These are phyloP conservation scores for Penicillium rolfsii DNA, from an alignment of 2,329 filamentous ascomycete species.

Conservation along the genomic window DNA sequence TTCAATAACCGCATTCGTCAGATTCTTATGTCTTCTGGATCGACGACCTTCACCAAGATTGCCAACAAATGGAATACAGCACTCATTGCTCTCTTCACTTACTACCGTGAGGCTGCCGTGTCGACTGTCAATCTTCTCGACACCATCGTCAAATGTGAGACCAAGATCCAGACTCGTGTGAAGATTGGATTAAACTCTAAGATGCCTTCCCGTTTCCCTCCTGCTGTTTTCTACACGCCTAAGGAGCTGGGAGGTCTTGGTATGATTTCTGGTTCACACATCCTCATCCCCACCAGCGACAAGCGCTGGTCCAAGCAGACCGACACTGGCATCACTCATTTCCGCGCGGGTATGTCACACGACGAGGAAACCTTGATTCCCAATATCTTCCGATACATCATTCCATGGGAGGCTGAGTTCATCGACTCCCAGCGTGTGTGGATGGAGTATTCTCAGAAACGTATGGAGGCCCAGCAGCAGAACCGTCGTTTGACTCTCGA, in stretches of 20 bases:
- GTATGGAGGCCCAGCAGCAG: conserved; percentile 94
- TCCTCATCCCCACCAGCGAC: conserved; percentile 94
- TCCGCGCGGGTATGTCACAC: conserved; percentile 95
- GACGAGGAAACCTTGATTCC: conserved; percentile 97
- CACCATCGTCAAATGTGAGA: conserved; percentile 98
- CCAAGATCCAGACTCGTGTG: conserved; percentile 97
- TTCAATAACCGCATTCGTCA: conserved; percentile 99
- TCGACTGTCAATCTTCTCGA: conserved; percentile 93
- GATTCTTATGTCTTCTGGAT: conserved; percentile 99
- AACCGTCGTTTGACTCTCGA: conserved; percentile 93
- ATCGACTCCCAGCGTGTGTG: conserved; percentile 98
- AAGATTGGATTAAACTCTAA: conserved; percentile 99
- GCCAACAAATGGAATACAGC: conserved; percentile 99
- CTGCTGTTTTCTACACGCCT: conserved; percentile 97
- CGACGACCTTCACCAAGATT: conserved; percentile 98
- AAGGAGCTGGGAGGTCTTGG: conserved; percentile 96
- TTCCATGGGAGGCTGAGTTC: conserved; percentile 98
- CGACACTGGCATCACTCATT: conserved; percentile 94
- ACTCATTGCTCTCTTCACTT: conserved; percentile 94
- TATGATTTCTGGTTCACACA: conserved; percentile 99
- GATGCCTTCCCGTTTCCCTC: conserved; percentile 98
- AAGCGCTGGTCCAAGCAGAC: conserved; percentile 99
- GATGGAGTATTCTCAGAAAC: conserved; percentile 99
- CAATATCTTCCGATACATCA: conserved; percentile 99
- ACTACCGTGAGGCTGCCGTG: conserved; percentile 96